Evolutionary conservation across 805 yeast species (phyloP).

Genomic region (Ascoidea rubescens): DNA sequence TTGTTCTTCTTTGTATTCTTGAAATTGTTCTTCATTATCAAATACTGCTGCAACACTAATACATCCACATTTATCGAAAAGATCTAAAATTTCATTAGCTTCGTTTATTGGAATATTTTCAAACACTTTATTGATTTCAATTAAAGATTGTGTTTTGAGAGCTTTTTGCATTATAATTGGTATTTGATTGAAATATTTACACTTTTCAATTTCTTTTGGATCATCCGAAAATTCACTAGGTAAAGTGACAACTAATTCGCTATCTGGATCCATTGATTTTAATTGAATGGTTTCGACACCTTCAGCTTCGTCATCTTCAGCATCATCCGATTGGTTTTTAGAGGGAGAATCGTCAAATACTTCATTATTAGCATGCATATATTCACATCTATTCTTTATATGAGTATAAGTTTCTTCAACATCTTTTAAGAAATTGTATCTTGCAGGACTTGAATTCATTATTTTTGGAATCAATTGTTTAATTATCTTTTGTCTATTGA

Average conservation of each 20-base stretch:
- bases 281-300: constrained; percentile 71
- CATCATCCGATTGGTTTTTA: constrained; percentile 10
- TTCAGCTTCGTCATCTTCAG: constrained; percentile 15
- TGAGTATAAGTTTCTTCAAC: constrained; percentile 64
- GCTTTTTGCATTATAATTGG: constrained; percentile 62
- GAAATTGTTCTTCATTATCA: constrained; percentile 61
- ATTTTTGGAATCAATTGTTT: not conserved
- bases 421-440: constrained; percentile 38
- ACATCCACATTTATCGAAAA: constrained; percentile 69
- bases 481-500: constrained; percentile 11
- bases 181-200: constrained; percentile 41
- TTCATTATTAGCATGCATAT: constrained; percentile 40
- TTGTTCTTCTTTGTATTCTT: constrained; percentile 25
- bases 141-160: constrained; percentile 54
- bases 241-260: constrained; percentile 55
- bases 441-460: constrained; percentile 35
- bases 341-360: constrained; percentile 11
- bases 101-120: constrained; percentile 58
- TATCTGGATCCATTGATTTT: constrained; percentile 74
- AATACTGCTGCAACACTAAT: constrained; percentile 68
- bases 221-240: constrained; percentile 44
- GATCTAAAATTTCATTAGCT: constrained; percentile 65
- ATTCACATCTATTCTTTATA: constrained; percentile 58
- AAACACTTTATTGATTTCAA: constrained; percentile 72
- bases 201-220: constrained; percentile 28